phyloP scores from a whole-genome alignment of 768 basidiomycete genomes.

The Tulasnella sp. region DNA sequence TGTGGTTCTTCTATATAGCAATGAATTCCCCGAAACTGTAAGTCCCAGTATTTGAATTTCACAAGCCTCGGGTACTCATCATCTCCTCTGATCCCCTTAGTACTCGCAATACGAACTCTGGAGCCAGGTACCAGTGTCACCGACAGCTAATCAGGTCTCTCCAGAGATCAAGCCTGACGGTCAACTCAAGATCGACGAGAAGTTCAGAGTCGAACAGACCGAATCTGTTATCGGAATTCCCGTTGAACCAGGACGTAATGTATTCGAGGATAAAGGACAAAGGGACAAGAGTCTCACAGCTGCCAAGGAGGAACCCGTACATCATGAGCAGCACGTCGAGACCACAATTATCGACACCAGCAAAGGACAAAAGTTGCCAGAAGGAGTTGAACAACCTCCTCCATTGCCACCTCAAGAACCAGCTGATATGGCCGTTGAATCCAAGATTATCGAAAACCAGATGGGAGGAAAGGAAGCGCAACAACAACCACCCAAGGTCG shows the following conservation, averaged over 20 bases:
- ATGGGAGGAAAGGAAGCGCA: no score
- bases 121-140: conserved; percentile 4
- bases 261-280: conserved; percentile 36
- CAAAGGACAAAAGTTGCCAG: conserved; percentile 4
- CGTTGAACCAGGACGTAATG: conserved; percentile 60
- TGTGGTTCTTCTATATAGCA: conserved; percentile 28
- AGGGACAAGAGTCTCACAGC: not conserved
- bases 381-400: no score
- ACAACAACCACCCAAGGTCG: no score
- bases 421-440: conserved; percentile 8
- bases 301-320: conserved; percentile 28
- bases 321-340: conserved; percentile 7
- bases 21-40: conserved; percentile 57
- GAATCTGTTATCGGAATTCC: conserved; percentile 37
- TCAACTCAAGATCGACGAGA: conserved; percentile 33
- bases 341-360: not conserved
- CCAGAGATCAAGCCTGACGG: conserved; percentile 44
- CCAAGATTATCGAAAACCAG: no score
- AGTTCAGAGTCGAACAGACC: conserved; percentile 18
- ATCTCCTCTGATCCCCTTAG: conserved; percentile 25
- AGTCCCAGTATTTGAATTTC: conserved; percentile 23
- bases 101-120: conserved; percentile 42
- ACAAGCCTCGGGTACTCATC: not conserved
- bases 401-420: conserved; percentile 6
- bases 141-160: conserved; percentile 25